Evolutionary conservation across 768 basidiomycete genomes (phyloP).

Genomic region (Kwoniella sp.): DNA sequence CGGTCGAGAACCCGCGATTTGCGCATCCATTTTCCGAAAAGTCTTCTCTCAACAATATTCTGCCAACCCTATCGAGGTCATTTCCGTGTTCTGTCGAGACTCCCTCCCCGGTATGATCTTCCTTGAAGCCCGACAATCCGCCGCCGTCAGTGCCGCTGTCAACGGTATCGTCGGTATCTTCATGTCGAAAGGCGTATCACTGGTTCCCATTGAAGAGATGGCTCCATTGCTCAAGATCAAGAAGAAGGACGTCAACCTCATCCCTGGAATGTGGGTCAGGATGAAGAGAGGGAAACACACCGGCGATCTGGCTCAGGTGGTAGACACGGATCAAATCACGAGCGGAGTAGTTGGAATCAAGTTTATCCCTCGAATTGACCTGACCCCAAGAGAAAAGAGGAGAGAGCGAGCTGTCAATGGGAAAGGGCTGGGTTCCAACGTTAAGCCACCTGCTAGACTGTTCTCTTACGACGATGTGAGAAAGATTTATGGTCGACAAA

Average conservation of each 20-base stretch:
- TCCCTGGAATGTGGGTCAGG: constrained; percentile 90
- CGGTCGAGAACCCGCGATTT: constrained; percentile 88
- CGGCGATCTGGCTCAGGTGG: constrained; percentile 91
- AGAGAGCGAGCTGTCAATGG: constrained; percentile 62
- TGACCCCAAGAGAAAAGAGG: constrained; percentile 87
- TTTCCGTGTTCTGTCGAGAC: constrained; percentile 93
- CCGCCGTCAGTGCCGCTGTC: constrained; percentile 80
- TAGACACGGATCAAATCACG: constrained; percentile 86
- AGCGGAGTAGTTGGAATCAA: constrained; percentile 86
- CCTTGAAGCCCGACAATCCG: constrained; percentile 85
- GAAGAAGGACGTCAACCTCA: constrained; percentile 83
- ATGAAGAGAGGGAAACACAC: constrained; percentile 90
- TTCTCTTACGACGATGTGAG: constrained; percentile 87
- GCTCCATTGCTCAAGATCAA: constrained; percentile 92
- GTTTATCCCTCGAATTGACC: constrained; percentile 96
- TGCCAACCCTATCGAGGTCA: constrained; percentile 75
- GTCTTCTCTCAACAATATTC: constrained; percentile 79
- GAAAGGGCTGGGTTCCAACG: constrained; percentile 53
- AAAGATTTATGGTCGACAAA: constrained; percentile 74
- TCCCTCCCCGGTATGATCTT: constrained; percentile 95
- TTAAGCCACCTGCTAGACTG: constrained; percentile 81
- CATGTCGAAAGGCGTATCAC: constrained; percentile 68
- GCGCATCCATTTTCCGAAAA: constrained; percentile 93
- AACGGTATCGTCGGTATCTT: constrained; percentile 92
- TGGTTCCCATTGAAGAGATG: constrained; percentile 94